Evolutionary conservation across 1,284 basidiomycete genomes (phyloP).

Genomic region (Schizophyllum commune): DNA sequence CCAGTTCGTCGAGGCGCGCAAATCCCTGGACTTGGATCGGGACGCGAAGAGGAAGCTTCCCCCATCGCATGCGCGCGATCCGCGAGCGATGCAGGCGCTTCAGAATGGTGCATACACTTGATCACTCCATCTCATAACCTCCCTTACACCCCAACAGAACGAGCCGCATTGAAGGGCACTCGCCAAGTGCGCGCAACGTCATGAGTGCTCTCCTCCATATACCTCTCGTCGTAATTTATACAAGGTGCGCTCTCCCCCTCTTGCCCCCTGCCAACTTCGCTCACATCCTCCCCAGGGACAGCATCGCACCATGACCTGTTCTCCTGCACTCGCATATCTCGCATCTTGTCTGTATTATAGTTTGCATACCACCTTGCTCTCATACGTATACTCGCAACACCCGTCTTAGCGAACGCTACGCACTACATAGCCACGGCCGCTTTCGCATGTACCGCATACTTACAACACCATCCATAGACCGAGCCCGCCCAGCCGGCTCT

Average conservation of each 20-base stretch:
- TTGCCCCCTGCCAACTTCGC: neutral
- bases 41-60: constrained; percentile 29
- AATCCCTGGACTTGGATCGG: constrained; percentile 24
- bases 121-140: neutral
- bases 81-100: constrained; percentile 12
- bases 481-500: neutral
- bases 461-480: neutral
- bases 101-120: neutral
- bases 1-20: constrained; percentile 32
- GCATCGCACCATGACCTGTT: neutral
- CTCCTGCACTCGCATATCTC: neutral
- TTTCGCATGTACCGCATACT: neutral
- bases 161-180: neutral
- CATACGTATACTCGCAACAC: neutral
- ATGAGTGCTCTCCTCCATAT: neutral
- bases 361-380: neutral
- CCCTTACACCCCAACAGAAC: neutral
- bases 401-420: neutral
- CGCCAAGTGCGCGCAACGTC: neutral
- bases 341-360: neutral
- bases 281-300: neutral
- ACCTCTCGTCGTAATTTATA: neutral
- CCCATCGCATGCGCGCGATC: constrained; percentile 14
- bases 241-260: neutral
- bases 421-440: neutral